Evolutionary conservation across 2,329 filamentous ascomycete species (phyloP).

Genomic region (Dothistroma septosporum): DNA sequence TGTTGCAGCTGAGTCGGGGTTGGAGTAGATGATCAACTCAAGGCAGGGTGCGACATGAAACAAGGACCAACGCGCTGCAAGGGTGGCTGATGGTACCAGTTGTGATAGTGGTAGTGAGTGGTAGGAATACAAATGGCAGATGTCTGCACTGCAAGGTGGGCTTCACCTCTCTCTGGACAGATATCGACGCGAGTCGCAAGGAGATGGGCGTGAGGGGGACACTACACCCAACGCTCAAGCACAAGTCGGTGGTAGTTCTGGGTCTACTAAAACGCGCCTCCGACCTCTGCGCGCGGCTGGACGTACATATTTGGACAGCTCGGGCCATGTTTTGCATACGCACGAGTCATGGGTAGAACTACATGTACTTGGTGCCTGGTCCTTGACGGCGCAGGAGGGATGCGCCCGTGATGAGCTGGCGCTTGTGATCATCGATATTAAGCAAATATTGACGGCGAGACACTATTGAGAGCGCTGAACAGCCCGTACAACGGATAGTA

Average conservation of each 20-base stretch:
- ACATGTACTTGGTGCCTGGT: too few species aligned
- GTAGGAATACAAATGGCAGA: background rate
- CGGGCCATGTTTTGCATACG: background rate
- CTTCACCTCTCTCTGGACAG: background rate
- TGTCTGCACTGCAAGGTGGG: background rate
- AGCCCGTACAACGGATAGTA: too few species aligned
- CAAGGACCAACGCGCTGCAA: background rate
- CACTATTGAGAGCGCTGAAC: too few species aligned
- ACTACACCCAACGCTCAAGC: background rate
- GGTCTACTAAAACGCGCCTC: background rate
- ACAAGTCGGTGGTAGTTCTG: too few species aligned
- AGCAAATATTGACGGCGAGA: too few species aligned
- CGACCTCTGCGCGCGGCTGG: background rate
- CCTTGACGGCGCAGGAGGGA: too few species aligned
- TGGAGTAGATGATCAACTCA: background rate
- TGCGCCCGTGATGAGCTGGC: too few species aligned
- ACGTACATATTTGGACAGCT: background rate
- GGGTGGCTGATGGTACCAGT: too few species aligned
- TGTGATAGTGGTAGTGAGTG: background rate
- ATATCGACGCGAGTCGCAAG: background rate
- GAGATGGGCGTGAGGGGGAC: background rate
- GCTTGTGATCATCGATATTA: too few species aligned
- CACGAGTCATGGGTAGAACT: too few species aligned
- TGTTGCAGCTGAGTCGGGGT: background rate
- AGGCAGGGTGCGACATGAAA: background rate